Conservation (phyloP, 164 flowering plant genomes). For the Liquidambar formosana region DNA sequence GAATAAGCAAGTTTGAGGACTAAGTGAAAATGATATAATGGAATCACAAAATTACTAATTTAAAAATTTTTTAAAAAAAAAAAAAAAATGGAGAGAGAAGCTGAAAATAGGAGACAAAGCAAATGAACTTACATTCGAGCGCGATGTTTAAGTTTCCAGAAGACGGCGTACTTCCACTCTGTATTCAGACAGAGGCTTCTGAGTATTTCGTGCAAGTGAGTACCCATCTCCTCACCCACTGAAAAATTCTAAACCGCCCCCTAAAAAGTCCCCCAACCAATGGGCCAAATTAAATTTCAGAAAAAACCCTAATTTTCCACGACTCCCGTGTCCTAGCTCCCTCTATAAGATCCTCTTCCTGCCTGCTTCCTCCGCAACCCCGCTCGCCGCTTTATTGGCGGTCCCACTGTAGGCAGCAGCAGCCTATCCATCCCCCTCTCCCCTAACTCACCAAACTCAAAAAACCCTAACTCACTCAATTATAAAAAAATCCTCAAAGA, state of each 20-base stretch:
- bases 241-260: conserved; percentile 1
- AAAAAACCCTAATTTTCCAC: conserved; percentile 10
- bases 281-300: conserved; percentile 3
- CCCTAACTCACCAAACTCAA: conserved; percentile 15
- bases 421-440: conserved; percentile 55
- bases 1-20: no score
- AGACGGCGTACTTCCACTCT: conserved; percentile 71
- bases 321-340: conserved; percentile 50
- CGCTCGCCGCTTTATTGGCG: conserved; percentile 79
- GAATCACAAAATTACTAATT: not conserved
- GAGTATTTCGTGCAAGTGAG: conserved; percentile 49
- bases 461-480: conserved; percentile 3
- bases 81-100: not conserved
- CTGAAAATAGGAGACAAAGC: not conserved
- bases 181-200: conserved; percentile 63
- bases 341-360: conserved; percentile 90
- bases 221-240: conserved; percentile 38
- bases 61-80: not conserved
- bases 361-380: conserved; percentile 90
- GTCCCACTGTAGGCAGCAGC: conserved; percentile 64
- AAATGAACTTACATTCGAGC: conserved; percentile 55
- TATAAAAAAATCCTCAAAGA: not conserved
- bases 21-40: no score
- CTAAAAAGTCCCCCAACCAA: conserved; percentile 14
- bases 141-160: conserved; percentile 73